Percentiles rank a stretch among this genome's conserved stretches.
phyloP scores from a whole-genome alignment of 2,329 filamentous ascomycete genomes.

The Cryoendolithus antarcticus region DNA sequence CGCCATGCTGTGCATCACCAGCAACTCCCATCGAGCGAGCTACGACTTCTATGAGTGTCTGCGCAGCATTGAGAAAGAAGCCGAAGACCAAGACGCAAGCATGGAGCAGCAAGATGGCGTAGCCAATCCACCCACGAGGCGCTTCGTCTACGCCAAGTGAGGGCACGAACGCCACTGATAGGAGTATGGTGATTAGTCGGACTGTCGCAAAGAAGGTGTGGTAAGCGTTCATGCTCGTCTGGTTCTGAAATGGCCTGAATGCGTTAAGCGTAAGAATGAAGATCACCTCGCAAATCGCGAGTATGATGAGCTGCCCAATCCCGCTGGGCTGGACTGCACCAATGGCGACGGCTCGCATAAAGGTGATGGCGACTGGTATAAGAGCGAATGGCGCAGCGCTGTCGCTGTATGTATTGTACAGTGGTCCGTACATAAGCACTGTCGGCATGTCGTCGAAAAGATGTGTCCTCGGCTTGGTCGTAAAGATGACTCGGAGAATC shows the following conservation, averaged over 20 bases:
- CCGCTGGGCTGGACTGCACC: constrained; percentile 87
- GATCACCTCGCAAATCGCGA: constrained; percentile 90
- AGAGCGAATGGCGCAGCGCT: constrained; percentile 82
- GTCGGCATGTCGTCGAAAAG: constrained; percentile 90
- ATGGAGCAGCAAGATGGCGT: constrained; percentile 77
- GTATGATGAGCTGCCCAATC: constrained; percentile 79
- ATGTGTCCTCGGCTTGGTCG: constrained; percentile 68
- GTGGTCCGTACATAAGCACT: constrained; percentile 74
- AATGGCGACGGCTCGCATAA: constrained; percentile 78
- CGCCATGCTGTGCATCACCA: constrained; percentile 42
- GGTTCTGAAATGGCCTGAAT: constrained; percentile 77
- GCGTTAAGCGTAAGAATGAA: constrained; percentile 76
- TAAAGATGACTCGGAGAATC: constrained; percentile 69
- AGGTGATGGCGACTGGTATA: constrained; percentile 71
- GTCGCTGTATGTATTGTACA: constrained; percentile 97
- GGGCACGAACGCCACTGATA: constrained; percentile 60
- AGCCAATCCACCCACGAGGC: constrained; percentile 87
- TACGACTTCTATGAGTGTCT: constrained; percentile 79
- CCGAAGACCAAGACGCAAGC: constrained; percentile 75
- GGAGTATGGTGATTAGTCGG: constrained; percentile 53
- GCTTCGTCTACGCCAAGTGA: constrained; percentile 66
- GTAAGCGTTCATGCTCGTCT: constrained; percentile 96
- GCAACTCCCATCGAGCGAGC: constrained; percentile 67
- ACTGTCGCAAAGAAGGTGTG: constrained; percentile 73
- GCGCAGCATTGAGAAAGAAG: constrained; percentile 83